Conservation (phyloP, 1,139 yeast species). For the Blastobotrys raffinosifermentans region DNA sequence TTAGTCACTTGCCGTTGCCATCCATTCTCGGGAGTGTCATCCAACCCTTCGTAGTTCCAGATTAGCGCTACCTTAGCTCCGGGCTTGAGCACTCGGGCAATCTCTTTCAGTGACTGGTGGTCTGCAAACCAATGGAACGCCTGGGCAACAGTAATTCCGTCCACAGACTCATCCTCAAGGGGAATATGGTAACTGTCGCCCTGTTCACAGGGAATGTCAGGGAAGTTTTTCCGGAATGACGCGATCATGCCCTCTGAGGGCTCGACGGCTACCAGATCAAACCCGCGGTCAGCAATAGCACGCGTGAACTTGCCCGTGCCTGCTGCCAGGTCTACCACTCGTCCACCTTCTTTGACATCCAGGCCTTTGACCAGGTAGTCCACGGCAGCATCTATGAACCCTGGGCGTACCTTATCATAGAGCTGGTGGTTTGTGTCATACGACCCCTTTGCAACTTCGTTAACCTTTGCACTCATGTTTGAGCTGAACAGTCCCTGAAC, state of each 20-base stretch:
- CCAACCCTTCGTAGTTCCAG: slow-evolving; percentile 54
- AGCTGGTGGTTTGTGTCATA: slow-evolving; percentile 49
- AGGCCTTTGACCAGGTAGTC: slow-evolving; percentile 41
- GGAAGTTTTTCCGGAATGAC: slow-evolving; percentile 44
- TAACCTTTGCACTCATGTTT: slow-evolving; percentile 8
- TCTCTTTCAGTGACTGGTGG: slow-evolving; percentile 43
- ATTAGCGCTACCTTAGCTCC: slow-evolving; percentile 47
- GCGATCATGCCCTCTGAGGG: slow-evolving; percentile 58
- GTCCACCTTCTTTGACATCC: slow-evolving; percentile 30
- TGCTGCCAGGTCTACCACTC: slow-evolving; percentile 51
- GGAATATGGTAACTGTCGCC: slow-evolving; percentile 51
- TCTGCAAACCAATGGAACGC: slow-evolving; percentile 69
- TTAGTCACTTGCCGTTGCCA: slow-evolving; percentile 34
- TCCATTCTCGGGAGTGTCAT: slow-evolving; percentile 22
- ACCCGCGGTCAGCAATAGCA: slow-evolving; percentile 41
- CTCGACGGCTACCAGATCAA: slow-evolving; percentile 47
- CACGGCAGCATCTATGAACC: slow-evolving; percentile 45
- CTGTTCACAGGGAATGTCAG: slow-evolving; percentile 36
- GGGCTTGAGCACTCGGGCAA: slow-evolving; percentile 51
- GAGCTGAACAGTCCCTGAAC: background rate
- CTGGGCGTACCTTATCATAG: slow-evolving; percentile 55
- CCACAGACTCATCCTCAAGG: slow-evolving; percentile 40
- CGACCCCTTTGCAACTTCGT: slow-evolving; percentile 29
- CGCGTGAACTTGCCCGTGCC: slow-evolving; percentile 66
- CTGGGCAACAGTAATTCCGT: slow-evolving; percentile 55